Conservation (phyloP, 345 rosid genomes). For the Populus davidiana region DNA sequence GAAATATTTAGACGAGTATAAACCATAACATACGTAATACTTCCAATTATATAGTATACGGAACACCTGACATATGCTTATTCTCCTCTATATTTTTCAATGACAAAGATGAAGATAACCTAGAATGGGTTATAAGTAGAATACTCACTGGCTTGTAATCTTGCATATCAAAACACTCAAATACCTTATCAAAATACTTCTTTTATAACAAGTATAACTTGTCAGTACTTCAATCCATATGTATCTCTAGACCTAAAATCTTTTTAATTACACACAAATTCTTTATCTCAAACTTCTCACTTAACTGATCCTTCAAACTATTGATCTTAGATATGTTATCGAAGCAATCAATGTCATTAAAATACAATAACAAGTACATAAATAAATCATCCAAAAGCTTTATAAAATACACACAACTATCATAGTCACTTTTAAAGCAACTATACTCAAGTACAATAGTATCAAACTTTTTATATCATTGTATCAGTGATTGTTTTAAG, state of each 20-base stretch:
- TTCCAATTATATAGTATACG: background rate
- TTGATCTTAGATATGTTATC: background rate
- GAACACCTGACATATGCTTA: background rate
- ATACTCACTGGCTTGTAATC: background rate
- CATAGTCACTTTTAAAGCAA: too few relatives aligned
- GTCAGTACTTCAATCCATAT: too few relatives aligned
- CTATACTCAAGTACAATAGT: background rate
- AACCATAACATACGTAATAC: background rate
- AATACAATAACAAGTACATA: background rate
- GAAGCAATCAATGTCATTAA: background rate
- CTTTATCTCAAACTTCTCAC: background rate
- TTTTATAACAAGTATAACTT: too few relatives aligned
- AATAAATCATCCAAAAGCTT: background rate
- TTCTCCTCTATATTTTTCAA: background rate
- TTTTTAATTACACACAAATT: background rate
- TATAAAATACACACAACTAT: too few relatives aligned
- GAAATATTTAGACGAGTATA: background rate
- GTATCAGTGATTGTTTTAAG: background rate
- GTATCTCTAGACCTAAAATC: too few relatives aligned
- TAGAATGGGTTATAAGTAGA: background rate
- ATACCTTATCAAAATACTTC: background rate
- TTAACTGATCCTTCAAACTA: background rate
- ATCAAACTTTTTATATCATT: constrained; percentile 1
- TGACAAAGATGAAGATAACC: background rate
- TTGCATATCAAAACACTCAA: background rate